Evolutionary conservation across 495 filamentous ascomycete species (phyloP).

Genomic region (Aspergillus sclerotiicarbonarius): DNA sequence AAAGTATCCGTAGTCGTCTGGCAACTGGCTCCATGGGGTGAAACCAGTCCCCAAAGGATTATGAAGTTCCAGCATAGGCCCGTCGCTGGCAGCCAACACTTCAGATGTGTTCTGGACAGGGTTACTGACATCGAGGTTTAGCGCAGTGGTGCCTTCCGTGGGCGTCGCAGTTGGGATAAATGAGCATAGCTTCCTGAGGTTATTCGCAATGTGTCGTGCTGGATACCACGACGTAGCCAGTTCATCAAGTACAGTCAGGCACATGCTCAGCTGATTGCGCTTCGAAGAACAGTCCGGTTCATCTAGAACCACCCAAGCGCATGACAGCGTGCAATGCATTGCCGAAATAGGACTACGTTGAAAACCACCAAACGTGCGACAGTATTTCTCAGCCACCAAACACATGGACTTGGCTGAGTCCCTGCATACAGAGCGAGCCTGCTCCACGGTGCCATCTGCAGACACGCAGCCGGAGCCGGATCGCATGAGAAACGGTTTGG

Average conservation of each 20-base stretch:
- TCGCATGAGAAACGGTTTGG: slow-evolving; percentile 4
- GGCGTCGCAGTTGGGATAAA: not conserved
- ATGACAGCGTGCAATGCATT: slow-evolving; percentile 29
- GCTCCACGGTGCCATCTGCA: not conserved
- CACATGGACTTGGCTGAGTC: slow-evolving; percentile 22
- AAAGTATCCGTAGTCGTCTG: slow-evolving; percentile 12
- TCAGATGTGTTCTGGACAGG: not conserved
- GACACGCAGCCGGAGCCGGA: not conserved
- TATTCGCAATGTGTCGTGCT: slow-evolving; percentile 5
- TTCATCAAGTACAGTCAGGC: slow-evolving; percentile 16
- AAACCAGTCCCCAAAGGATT: not conserved
- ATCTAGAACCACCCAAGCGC: slow-evolving; percentile 17
- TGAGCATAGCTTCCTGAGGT: slow-evolving; percentile 9
- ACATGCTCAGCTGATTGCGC: slow-evolving; percentile 1
- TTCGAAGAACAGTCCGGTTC: slow-evolving; percentile 2
- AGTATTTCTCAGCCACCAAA: slow-evolving; percentile 25
- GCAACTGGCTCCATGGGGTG: slow-evolving; percentile 2
- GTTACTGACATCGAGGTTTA: not conserved
- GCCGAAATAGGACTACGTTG: slow-evolving; percentile 28
- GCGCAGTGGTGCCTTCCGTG: not conserved
- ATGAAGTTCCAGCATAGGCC: not conserved
- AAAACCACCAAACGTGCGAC: slow-evolving; percentile 29
- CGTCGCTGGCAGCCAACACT: not conserved
- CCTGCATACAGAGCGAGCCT: slow-evolving; percentile 16
- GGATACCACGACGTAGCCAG: slow-evolving; percentile 13